These are phyloP conservation scores for Cryptomeria japonica DNA, from an alignment of 75 land plant genomes.

Conservation along the genomic window DNA sequence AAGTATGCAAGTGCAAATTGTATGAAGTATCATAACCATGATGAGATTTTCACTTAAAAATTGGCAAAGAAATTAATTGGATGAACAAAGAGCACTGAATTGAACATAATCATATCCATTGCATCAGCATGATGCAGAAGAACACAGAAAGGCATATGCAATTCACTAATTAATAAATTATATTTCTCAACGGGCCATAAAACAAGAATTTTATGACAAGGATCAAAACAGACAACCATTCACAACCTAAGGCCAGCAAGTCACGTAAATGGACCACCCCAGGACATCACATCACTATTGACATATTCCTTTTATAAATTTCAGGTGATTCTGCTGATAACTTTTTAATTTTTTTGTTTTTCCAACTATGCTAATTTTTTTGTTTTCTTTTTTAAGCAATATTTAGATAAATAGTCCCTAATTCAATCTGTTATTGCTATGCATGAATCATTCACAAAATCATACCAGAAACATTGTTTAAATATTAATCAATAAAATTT, in stretches of 20 bases:
- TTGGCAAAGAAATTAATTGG: not conserved
- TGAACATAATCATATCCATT: not conserved
- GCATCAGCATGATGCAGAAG: not conserved
- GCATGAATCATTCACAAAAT: too few relatives aligned
- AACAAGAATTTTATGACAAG: not conserved
- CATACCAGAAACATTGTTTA: too few relatives aligned
- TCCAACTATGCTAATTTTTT: too few relatives aligned
- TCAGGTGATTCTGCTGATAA: too few relatives aligned
- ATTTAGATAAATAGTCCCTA: too few relatives aligned
- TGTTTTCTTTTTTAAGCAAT: too few relatives aligned
- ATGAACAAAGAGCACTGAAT: not conserved
- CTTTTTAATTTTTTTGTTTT: too few relatives aligned
- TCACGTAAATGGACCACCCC: not conserved
- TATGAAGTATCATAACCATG: not conserved
- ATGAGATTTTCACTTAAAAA: not conserved
- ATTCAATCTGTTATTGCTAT: too few relatives aligned
- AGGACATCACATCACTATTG: not conserved
- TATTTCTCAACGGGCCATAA: not conserved
- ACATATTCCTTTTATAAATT: too few relatives aligned
- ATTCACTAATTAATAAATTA: not conserved
- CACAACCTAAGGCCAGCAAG: not conserved
- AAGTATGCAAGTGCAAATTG: not conserved
- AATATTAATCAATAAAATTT: too few relatives aligned
- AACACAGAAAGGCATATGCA: not conserved
- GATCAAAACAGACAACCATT: not conserved